Percentiles rank a stretch among this genome's conserved stretches.
Evolutionary conservation across 306 rosid species (phyloP).

Genomic region (Corylus avellana): DNA sequence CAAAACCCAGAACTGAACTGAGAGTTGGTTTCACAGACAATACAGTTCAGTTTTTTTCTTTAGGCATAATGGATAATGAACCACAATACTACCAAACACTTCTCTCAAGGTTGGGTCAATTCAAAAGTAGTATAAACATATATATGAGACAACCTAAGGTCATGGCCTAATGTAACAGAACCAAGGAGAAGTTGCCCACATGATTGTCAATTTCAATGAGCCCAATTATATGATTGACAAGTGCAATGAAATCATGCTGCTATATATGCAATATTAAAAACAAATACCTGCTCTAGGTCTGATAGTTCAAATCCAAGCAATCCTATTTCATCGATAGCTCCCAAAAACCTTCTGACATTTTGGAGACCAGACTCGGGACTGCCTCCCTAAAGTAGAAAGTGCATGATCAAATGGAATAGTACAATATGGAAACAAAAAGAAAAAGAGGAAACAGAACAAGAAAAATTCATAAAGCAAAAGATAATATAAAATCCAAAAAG

Average conservation of each 20-base stretch:
- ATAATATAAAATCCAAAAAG: neutral
- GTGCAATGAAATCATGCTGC: neutral
- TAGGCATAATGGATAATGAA: neutral
- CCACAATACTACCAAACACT: conserved; percentile 1
- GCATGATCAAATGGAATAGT: conserved; percentile 5
- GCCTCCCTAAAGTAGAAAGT: conserved; percentile 53
- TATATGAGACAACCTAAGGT: conserved; percentile 11
- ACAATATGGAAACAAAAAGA: conserved; percentile 1
- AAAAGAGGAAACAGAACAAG: conserved; percentile 1
- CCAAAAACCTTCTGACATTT: conserved; percentile 63
- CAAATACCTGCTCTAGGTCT: conserved; percentile 79
- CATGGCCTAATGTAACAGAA: conserved; percentile 18
- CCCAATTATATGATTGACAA: neutral
- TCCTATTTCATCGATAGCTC: conserved; percentile 76
- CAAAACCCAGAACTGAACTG: conserved; percentile 22
- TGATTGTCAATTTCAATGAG: conserved; percentile 8
- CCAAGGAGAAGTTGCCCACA: conserved; percentile 15
- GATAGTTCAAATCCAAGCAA: conserved; percentile 72
- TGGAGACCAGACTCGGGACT: conserved; percentile 36
- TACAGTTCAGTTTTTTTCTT: neutral
- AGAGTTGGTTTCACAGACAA: conserved; percentile 15
- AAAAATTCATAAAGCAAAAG: neutral
- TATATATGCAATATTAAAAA: conserved; percentile 8
- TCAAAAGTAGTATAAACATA: conserved; percentile 11
- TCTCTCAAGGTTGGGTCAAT: neutral